Conservation (phyloP, 1,284 basidiomycete species). For the Macrocybe sp. region DNA sequence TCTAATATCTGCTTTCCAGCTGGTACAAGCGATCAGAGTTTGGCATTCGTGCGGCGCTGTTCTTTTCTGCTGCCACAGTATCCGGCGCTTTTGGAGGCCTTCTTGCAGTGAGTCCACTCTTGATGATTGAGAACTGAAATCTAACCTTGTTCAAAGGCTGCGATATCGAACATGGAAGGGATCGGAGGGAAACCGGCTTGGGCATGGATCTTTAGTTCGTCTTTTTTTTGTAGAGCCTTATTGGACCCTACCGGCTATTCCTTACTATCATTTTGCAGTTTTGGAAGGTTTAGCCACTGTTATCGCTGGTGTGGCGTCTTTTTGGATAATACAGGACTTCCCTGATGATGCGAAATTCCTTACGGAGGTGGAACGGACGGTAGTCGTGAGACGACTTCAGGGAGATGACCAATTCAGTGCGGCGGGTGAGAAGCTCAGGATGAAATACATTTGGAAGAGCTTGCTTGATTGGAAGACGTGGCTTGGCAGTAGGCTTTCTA, state of each 20-base stretch:
- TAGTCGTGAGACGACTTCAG: conserved; percentile 64
- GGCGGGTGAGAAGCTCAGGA: conserved; percentile 57
- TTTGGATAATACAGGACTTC: conserved; percentile 79
- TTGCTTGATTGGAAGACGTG: conserved; percentile 73
- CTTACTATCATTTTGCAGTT: conserved; percentile 17
- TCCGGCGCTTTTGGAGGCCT: conserved; percentile 70
- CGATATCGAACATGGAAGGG: conserved; percentile 64
- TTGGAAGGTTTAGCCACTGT: conserved; percentile 53
- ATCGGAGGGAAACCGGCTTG: conserved; percentile 59
- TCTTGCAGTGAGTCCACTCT: conserved; percentile 41
- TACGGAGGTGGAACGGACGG: conserved; percentile 60
- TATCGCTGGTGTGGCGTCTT: conserved; percentile 58
- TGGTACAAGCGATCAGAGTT: conserved; percentile 73
- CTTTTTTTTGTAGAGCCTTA: neutral
- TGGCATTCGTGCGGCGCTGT: conserved; percentile 57
- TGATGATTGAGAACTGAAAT: neutral
- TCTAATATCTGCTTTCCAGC: conserved; percentile 20
- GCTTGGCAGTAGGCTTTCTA: conserved; percentile 45
- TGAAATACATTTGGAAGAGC: conserved; percentile 59
- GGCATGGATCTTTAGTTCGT: conserved; percentile 67
- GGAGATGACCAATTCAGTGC: conserved; percentile 71
- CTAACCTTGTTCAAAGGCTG: conserved; percentile 37
- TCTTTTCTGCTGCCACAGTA: conserved; percentile 71
- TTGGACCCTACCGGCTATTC: neutral
- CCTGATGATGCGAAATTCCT: conserved; percentile 78